Evolutionary conservation across 2,329 filamentous ascomycete genomes (phyloP), one percentile per base, ranked within the genome.

Genomic region (Dactylellina parvicollis): DNA sequence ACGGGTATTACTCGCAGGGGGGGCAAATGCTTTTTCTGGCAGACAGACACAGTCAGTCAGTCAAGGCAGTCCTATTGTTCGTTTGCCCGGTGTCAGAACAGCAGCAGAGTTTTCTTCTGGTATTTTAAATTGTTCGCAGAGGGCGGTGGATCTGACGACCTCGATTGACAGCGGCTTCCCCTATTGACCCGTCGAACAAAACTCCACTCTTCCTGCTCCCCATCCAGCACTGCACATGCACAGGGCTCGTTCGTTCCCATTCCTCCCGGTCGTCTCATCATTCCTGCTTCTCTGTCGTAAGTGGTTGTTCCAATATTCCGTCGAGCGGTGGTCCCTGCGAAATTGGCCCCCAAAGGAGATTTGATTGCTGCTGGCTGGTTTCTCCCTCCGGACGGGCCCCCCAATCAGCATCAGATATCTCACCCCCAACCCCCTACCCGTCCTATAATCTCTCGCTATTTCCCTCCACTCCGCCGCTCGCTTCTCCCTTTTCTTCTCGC

Each of bases 1-100:
- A 57, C 57, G 42, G 57, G 67, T 65, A 72, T 64, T 64, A 72
- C 57, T 55, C 52, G 67, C 67, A 72, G 67, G 67, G 67, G 67
- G 66, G 67, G 30, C 24, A 18, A 34, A 44, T 52, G 16, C 12
- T 66, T 56, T 38, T 10, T 18, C 22, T 28, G 22, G 3, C 16
- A 14, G 34, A 9, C 16, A n/a, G 10, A 14, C 22, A 18, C 40
- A 44, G 40, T 16, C 4, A 44, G 9, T 44, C 16, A 4, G 9
- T 20, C 4, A 5, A n/a, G 4, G 3, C 24, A 14, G 8, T 8
- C 16, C 14, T 26, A 47, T 47, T 12, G 36, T 2, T 12, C 24
- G n/a, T 52, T 52, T 52, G 47, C 47, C 40, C 44, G 40, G 59
- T 46, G 59, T 62, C 59, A 44, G 59, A 62, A 44, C n/a, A 20